Percentiles rank a stretch among this genome's conserved stretches.
Conservation (phyloP, 805 yeast genomes). For the Wickerhamiella nectarea region DNA sequence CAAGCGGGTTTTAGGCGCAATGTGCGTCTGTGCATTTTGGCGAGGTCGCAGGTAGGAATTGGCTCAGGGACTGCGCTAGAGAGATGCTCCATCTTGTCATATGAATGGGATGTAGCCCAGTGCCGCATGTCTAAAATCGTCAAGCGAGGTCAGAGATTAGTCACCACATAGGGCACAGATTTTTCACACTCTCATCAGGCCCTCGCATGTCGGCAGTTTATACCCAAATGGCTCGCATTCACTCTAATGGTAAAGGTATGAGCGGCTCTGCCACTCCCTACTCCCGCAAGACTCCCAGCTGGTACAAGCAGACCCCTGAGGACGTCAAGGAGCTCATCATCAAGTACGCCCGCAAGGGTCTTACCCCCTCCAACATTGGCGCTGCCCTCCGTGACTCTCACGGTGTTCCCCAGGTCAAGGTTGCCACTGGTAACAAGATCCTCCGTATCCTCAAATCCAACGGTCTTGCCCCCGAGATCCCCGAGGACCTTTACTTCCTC, state of each 20-base stretch:
- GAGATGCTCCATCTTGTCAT: no score
- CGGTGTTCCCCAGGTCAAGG: constrained; percentile 96
- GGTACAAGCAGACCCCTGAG: constrained; percentile 97
- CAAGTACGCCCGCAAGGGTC: constrained; percentile 99
- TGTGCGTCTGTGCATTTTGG: no score
- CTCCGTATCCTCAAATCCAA: constrained; percentile 97
- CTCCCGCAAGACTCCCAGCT: constrained; percentile 96
- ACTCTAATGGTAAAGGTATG: constrained; percentile 99
- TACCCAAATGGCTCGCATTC: constrained; percentile 91
- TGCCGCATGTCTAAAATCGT: no score
- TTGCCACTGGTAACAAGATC: constrained; percentile 97
- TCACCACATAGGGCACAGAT: background rate
- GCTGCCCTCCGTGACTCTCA: constrained; percentile 98
- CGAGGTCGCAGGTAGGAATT: no score
- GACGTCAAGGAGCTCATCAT: constrained; percentile 93
- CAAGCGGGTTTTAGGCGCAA: no score
- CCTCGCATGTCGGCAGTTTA: background rate
- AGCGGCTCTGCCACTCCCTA: constrained; percentile 98
- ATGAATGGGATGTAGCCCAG: no score
- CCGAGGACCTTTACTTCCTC: constrained; percentile 98
- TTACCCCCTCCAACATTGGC: constrained; percentile 99
- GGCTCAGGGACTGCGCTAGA: no score
- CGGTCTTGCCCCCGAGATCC: constrained; percentile 99
- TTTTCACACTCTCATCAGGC: background rate
- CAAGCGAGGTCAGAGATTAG: no score